phyloP scores from a whole-genome alignment of 2,329 filamentous ascomycete genomes.

The Biscogniauxia marginata region DNA sequence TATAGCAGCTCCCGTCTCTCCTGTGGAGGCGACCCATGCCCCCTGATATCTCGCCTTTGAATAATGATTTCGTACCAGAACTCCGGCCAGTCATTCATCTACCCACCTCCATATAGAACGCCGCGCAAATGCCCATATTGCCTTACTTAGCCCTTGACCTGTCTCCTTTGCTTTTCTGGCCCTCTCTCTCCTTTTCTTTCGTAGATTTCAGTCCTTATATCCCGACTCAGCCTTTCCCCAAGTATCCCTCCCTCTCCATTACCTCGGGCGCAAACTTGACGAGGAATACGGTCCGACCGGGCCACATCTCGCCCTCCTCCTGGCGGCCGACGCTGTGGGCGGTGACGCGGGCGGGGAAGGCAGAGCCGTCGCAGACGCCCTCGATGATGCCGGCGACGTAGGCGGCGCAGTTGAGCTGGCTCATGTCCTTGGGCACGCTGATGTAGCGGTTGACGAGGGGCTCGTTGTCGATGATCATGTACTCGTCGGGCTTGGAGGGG shows the following conservation, averaged over 20 bases:
- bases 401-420: slow-evolving; percentile 91
- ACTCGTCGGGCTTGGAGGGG: slow-evolving; percentile 83
- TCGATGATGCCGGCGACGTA: slow-evolving; percentile 95
- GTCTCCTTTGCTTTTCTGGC: not conserved
- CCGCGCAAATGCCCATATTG: slow-evolving; percentile 15
- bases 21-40: not conserved
- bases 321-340: slow-evolving; percentile 73
- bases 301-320: slow-evolving; percentile 76
- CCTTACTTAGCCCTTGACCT: slow-evolving; percentile 8
- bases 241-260: slow-evolving; percentile 82
- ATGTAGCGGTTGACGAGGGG: slow-evolving; percentile 94
- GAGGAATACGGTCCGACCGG: slow-evolving; percentile 91
- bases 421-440: slow-evolving; percentile 92
- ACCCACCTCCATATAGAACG: slow-evolving; percentile 12
- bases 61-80: not conserved
- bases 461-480: slow-evolving; percentile 99
- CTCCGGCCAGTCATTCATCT: not conserved
- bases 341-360: slow-evolving; percentile 83
- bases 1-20: no score
- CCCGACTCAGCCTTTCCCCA: slow-evolving; percentile 54
- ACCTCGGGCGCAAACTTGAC: slow-evolving; percentile 92
- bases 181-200: not conserved
- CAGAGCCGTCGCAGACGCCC: slow-evolving; percentile 90
- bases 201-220: not conserved
- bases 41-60: not conserved